Base-by-base conservation (phyloP, 768 basidiomycete genomes). In the Pleurotus pulmonarius region DNA sequence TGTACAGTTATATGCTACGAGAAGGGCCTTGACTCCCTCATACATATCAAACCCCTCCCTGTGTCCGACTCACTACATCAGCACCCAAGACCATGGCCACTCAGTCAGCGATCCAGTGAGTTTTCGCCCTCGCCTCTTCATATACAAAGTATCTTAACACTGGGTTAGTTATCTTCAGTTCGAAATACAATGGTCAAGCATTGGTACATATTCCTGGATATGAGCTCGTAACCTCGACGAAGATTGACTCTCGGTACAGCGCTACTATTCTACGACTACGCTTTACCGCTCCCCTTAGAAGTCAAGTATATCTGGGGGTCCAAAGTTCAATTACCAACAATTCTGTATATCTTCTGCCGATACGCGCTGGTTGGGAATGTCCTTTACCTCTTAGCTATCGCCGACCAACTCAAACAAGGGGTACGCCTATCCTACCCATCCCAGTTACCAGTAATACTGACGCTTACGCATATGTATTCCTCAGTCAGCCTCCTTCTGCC, bases 231-330 rank as follows among this genome's bases (percentile, higher is more conserved):
- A 13, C 18, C 45, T 12, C 18, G 18, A 12, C 18, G 24, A 13
- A 12, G 18, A 4, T 20, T 18, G 24, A 13, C 45, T 15, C 13
- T 46, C 20, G 45, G 18, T 43, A 13, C 18, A 69, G 69, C 66
- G 2, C 48, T 72, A 0, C 39, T 73, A 2, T 73, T 63, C 49
- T 73, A 70, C 45, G 72, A 73, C 55, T 73, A 69, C 46, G 58
- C 61, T 22, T 58, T 73, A 20, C 71, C 70, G 1, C 64, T 73
- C 37, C 59, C 65, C 1, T 58, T 59, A 46, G 70, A 73, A 47
- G 61, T 72, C 37, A 51, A 64, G 37, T 70, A 71, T 46, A 63
- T 74, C 9, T 73, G 71, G 72, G 39, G 43, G 11, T 46, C 61
- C 15, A 62, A 59, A 46, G 61, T 71, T 25, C 57, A 64, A 7